Evolutionary conservation across 371 early-diverging fungal species (phyloP), one percentile per base, ranked within the genome.

Genomic region (Coemansia sp.): DNA sequence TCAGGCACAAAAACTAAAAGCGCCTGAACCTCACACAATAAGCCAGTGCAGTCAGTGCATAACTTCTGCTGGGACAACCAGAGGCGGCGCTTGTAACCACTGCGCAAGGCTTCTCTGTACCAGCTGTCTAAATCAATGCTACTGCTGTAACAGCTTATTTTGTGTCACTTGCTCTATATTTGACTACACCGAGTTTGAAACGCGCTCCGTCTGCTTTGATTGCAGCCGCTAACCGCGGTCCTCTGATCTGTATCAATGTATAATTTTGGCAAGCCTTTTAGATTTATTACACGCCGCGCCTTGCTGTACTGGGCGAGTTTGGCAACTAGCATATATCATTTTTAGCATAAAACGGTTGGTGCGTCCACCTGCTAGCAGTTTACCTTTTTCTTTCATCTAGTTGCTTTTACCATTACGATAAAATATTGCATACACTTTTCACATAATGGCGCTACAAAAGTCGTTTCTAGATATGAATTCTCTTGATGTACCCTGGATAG

Each of bases 391-490:
- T 26, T 52, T 52, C 26, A 13, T 10, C 52, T 16, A 24, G 52
- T 7, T 52, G 95, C 95, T 51, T 74, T 83, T 26, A 34, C 34
- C 8, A 87, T 84, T 69, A 89, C 86, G 52, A 84, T 79, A 84
- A 93, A 95, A 95, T 93, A 52, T 27, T 54, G 16, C 16, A 29
- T 14, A 27, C 14, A 26, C 29, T 54, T 10, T n/a, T 27, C 18
- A 53, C 13, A 72, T 39, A 2, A 66, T 66, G 66, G 53, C 66
- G 31, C 60, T 61, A 13, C 64, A 68, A 52, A 77, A 72, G 31
- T 72, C 77, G 6, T 72, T 72, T 40, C 63, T 72, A 4, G 77
- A 77, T 27, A 48, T 31, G 24, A 45, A 62, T 27, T 14, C 65
- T 0, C 27, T 61, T 5, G 70, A 73, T 7, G 26, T 31, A 6